Conservation (phyloP, 805 yeast species). For the Osmozyma mogii region DNA sequence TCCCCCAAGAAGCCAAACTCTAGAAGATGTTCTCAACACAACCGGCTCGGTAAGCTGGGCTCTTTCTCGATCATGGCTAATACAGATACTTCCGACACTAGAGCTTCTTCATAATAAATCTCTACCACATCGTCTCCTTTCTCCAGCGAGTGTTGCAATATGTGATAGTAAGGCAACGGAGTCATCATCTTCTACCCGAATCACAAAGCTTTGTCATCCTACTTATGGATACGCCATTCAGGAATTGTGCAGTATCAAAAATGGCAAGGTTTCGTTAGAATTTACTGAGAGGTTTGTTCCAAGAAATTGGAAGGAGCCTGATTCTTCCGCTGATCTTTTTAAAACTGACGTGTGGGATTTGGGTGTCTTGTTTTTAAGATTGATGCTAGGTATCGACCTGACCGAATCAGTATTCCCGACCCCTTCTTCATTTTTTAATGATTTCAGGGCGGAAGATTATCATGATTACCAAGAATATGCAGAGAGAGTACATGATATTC, state of each 20-base stretch:
- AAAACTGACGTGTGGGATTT: constrained; percentile 92
- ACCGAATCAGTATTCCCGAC: constrained; percentile 54
- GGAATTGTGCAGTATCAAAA: constrained; percentile 15
- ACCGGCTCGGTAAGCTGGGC: constrained; percentile 62
- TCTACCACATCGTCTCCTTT: constrained; percentile 61
- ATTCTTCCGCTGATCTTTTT: constrained; percentile 42
- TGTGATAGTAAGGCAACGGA: constrained; percentile 8
- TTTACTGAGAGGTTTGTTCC: constrained; percentile 15
- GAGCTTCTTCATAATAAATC: constrained; percentile 86
- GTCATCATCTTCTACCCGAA: constrained; percentile 38
- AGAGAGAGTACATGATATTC: constrained; percentile 56
- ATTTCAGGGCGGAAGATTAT: constrained; percentile 25
- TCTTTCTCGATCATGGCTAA: constrained; percentile 81
- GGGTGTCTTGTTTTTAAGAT: constrained; percentile 58
- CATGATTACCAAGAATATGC: constrained; percentile 61
- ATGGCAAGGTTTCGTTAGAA: neutral
- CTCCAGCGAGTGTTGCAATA: constrained; percentile 43
- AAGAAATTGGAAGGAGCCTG: constrained; percentile 75
- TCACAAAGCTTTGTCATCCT: constrained; percentile 52
- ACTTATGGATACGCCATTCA: constrained; percentile 36
- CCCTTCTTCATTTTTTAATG: constrained; percentile 30
- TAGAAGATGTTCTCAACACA: constrained; percentile 59
- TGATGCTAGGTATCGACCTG: constrained; percentile 41
- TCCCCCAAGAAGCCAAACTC: constrained; percentile 42
- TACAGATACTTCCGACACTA: constrained; percentile 76